phyloP scores from a whole-genome alignment of 768 basidiomycete genomes.

The Hypsizygus marmoreus region DNA sequence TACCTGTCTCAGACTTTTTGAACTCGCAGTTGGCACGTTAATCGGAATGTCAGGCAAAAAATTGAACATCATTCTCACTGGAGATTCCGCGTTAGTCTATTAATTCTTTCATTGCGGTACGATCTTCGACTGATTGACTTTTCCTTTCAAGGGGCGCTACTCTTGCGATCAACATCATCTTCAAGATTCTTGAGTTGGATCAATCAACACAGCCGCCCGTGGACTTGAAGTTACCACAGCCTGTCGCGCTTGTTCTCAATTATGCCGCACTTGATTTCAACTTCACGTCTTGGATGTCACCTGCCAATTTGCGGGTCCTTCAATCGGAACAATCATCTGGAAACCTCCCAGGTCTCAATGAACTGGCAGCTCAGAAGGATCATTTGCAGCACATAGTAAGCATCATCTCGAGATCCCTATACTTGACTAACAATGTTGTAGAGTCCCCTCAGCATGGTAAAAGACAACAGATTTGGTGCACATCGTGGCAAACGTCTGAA shows the following conservation, averaged over 20 bases:
- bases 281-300: constrained; percentile 96
- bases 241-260: constrained; percentile 81
- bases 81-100: constrained; percentile 92
- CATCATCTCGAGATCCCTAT: constrained; percentile 1
- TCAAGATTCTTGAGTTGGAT: constrained; percentile 78
- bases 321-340: constrained; percentile 86
- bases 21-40: constrained; percentile 57
- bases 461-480: constrained; percentile 52
- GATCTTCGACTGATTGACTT: constrained; percentile 8
- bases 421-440: constrained; percentile 20
- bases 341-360: constrained; percentile 71
- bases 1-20: not conserved
- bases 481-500: constrained; percentile 49
- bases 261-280: constrained; percentile 97
- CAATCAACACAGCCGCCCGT: constrained; percentile 32
- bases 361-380: constrained; percentile 77
- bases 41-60: constrained; percentile 89
- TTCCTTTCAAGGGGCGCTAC: constrained; percentile 72
- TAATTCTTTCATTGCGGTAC: not conserved
- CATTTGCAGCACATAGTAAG: constrained; percentile 79
- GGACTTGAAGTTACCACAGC: constrained; percentile 57
- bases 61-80: constrained; percentile 78
- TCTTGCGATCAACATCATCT: constrained; percentile 80
- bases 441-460: constrained; percentile 91
- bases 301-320: constrained; percentile 78